Evolutionary conservation across 306 rosid species (phyloP).

Genomic region (Aeschynomene evenia): DNA sequence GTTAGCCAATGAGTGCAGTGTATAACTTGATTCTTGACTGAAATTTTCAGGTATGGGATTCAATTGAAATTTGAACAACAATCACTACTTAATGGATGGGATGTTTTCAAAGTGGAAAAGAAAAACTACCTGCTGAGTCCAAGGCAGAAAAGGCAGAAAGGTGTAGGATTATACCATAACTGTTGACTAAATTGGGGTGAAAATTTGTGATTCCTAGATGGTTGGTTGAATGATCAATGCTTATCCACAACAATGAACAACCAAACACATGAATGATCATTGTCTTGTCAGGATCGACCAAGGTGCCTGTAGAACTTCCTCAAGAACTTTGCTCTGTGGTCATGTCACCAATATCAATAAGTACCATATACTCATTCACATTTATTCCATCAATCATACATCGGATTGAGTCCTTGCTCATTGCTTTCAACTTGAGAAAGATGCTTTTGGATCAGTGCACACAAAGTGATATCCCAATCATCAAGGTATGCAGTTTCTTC

Average conservation of each 20-base stretch:
- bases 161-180: conserved; percentile 26
- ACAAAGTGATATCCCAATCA: conserved; percentile 48
- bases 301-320: conserved; percentile 47
- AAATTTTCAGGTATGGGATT: conserved; percentile 45
- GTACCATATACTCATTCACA: conserved; percentile 52
- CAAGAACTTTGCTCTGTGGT: conserved; percentile 65
- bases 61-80: conserved; percentile 40
- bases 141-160: conserved; percentile 43
- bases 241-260: no score
- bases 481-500: conserved; percentile 45
- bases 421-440: conserved; percentile 59
- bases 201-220: no score
- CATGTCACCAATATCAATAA: conserved; percentile 62
- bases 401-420: conserved; percentile 55
- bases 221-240: no score
- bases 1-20: neutral
- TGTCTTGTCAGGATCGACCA: conserved; percentile 40
- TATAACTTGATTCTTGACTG: conserved; percentile 12
- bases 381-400: conserved; percentile 71
- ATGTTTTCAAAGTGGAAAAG: conserved; percentile 42
- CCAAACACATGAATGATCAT: no score
- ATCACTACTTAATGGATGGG: conserved; percentile 44
- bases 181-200: no score
- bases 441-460: conserved; percentile 53
- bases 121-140: conserved; percentile 39